Conservation (phyloP, 352 stramenopile species). For the Peronospora belbahrii region DNA sequence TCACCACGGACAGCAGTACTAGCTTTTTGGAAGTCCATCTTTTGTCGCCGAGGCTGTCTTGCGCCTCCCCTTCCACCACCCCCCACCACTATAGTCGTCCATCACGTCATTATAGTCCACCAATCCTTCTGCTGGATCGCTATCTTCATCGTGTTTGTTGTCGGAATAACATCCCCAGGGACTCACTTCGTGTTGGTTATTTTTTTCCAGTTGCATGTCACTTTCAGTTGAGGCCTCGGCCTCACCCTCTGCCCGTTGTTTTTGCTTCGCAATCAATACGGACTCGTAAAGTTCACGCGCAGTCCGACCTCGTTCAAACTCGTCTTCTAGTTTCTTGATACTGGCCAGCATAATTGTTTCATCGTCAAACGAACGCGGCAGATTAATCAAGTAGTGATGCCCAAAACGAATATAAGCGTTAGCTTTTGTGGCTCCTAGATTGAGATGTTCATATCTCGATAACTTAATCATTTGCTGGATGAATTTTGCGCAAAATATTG, state of each 20-base stretch:
- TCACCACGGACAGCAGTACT: constrained; percentile 32
- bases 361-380: constrained; percentile 70
- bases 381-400: constrained; percentile 73
- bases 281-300: constrained; percentile 68
- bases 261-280: constrained; percentile 50
- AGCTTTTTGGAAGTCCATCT: constrained; percentile 35
- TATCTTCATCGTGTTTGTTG: constrained; percentile 6
- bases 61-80: background rate
- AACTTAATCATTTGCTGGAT: constrained; percentile 78
- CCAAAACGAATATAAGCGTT: constrained; percentile 73
- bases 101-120: background rate
- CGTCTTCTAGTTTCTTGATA: constrained; percentile 66
- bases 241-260: constrained; percentile 20
- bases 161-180: constrained; percentile 13
- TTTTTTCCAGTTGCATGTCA: background rate
- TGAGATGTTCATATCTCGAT: constrained; percentile 53
- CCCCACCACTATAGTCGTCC: background rate
- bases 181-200: constrained; percentile 1
- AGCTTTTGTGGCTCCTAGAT: constrained; percentile 31
- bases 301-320: constrained; percentile 70
- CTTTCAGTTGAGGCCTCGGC: background rate
- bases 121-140: background rate
- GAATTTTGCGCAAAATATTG: constrained; percentile 59
- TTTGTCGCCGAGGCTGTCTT: constrained; percentile 5
- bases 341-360: constrained; percentile 62